Evolutionary conservation across 2,329 filamentous ascomycete genomes (phyloP).

Genomic region (Hypomyces rosellus): DNA sequence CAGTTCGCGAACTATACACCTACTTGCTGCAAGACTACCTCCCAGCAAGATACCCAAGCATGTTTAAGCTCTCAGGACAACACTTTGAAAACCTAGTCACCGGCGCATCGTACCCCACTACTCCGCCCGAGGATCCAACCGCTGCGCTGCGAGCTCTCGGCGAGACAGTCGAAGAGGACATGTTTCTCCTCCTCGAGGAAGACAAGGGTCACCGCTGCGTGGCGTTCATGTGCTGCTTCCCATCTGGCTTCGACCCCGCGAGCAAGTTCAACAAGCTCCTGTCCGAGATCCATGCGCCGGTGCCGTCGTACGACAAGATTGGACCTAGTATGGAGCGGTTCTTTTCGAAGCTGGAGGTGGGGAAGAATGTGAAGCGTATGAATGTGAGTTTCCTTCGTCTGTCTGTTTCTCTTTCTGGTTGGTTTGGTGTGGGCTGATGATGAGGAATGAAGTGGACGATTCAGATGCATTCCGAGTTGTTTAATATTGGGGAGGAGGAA

Average conservation of each 20-base stretch:
- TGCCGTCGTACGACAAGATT: slow-evolving; percentile 50
- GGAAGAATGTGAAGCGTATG: slow-evolving; percentile 42
- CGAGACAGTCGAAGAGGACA: slow-evolving; percentile 49
- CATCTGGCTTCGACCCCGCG: slow-evolving; percentile 46
- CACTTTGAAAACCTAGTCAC: slow-evolving; percentile 37
- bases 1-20: slow-evolving; percentile 43
- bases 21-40: slow-evolving; percentile 43
- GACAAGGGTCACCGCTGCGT: slow-evolving; percentile 35
- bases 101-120: slow-evolving; percentile 20
- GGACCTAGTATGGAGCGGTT: slow-evolving; percentile 49
- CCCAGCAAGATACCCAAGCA: slow-evolving; percentile 40
- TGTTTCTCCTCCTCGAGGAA: slow-evolving; percentile 43
- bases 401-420: not conserved
- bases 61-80: slow-evolving; percentile 36
- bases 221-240: slow-evolving; percentile 47
- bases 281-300: slow-evolving; percentile 44
- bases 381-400: slow-evolving; percentile 32
- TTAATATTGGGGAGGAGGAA: slow-evolving; percentile 33
- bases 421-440: not conserved
- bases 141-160: slow-evolving; percentile 36
- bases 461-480: slow-evolving; percentile 37
- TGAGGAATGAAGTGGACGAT: slow-evolving; percentile 38
- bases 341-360: slow-evolving; percentile 41
- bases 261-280: slow-evolving; percentile 43
- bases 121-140: slow-evolving; percentile 22